Percentiles rank a stretch among this genome's conserved stretches.
These are phyloP conservation scores for Talaromyces ruber DNA, from an alignment of 495 filamentous ascomycete species.

Conservation along the genomic window DNA sequence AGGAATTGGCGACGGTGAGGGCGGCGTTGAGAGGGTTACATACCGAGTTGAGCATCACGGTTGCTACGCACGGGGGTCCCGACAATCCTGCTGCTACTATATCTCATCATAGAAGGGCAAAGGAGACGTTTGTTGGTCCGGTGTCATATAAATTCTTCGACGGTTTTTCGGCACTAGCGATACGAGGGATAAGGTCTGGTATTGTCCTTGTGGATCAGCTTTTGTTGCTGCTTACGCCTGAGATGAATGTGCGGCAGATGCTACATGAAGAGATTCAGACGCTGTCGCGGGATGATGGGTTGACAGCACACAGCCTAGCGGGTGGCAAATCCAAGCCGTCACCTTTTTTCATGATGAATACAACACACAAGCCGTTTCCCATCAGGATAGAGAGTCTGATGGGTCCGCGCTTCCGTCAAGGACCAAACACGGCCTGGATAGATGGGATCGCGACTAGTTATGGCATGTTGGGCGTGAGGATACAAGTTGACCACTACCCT, in stretches of 20 bases:
- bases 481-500: conserved; percentile 4
- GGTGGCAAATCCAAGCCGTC: not conserved
- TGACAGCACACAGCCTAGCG: not conserved
- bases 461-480: conserved; percentile 18
- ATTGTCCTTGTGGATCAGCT: conserved; percentile 19
- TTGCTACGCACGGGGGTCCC: conserved; percentile 10
- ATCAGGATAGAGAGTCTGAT: conserved; percentile 15
- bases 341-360: conserved; percentile 1
- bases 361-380: conserved; percentile 10
- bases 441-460: conserved; percentile 19
- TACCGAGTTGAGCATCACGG: conserved; percentile 19
- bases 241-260: not conserved
- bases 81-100: not conserved
- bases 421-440: conserved; percentile 21
- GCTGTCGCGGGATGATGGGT: not conserved
- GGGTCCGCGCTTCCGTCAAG: conserved; percentile 12
- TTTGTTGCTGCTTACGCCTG: conserved; percentile 17
- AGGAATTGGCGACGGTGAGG: conserved; percentile 13
- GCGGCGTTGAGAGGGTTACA: conserved; percentile 17
- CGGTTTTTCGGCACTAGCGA: conserved; percentile 14
- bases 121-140: conserved; percentile 17
- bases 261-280: not conserved
- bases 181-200: conserved; percentile 16
- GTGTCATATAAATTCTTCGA: conserved; percentile 21
- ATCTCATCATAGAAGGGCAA: not conserved